Evolutionary conservation across 1,284 basidiomycete genomes (phyloP).

Genomic region (Austropuccinia psidii): DNA sequence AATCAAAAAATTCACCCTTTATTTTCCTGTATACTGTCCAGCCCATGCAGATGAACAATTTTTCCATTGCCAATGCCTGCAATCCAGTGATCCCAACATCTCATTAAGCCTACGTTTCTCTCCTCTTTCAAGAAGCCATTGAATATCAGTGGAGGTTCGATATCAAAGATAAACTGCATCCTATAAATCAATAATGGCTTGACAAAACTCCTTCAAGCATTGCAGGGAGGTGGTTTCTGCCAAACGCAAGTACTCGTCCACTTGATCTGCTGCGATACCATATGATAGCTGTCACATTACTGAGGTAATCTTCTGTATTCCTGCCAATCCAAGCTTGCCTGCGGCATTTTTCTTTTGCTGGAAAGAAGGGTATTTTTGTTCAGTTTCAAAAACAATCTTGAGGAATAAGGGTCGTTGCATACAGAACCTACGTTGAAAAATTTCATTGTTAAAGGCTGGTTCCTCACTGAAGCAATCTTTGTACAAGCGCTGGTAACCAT

Average conservation of each 20-base stretch:
- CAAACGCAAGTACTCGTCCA: background rate
- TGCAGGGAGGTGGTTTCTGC: background rate
- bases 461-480: background rate
- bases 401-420: conserved; percentile 1
- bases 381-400: background rate
- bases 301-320: background rate
- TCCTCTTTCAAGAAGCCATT: background rate
- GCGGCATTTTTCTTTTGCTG: background rate
- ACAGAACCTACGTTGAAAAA: background rate
- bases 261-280: background rate
- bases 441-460: background rate
- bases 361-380: conserved; percentile 11
- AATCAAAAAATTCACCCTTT: too few relatives aligned
- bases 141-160: background rate
- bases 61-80: conserved; percentile 3
- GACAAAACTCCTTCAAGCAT: background rate
- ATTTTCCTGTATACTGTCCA: background rate
- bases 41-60: background rate
- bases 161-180: background rate
- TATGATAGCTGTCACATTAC: conserved; percentile 9
- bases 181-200: background rate
- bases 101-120: background rate
- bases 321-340: background rate
- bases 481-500: background rate
- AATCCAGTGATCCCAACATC: background rate